Evolutionary conservation across 768 basidiomycete species (phyloP), one percentile per base, ranked within the genome.

Genomic region (Kwoniella pini): DNA sequence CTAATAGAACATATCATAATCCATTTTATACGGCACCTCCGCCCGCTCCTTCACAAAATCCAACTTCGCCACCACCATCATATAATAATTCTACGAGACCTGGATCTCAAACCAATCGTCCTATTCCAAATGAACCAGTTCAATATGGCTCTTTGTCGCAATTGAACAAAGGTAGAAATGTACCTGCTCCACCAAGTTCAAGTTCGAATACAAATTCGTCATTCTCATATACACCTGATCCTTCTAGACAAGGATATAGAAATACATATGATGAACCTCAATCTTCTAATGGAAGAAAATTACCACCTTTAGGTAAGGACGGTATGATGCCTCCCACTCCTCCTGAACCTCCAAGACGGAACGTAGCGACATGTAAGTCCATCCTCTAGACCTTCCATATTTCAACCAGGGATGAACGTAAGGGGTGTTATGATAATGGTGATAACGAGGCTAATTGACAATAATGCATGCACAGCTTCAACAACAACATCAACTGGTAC

Each of bases 191-290:
- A 15, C 49, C 49, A 36, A n/a, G n/a, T 15, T 21, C 39, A 53
- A 28, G 49, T 22, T 24, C 38, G 13, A 36, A 36, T 36, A 57
- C 57, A 33, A 15, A 40, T 0, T 60, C 54, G 22, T 21, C 30
- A 39, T 64, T 64, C 57, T n/a, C 26, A 1, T 64, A 64, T 52
- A 50, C 53, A 22, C 63, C 63, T 42, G 46, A 60, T 22, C 52
- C 57, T 21, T 46, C 54, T 19, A 22, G 63, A 36, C 53, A 55
- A 28, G 63, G 63, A 9, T 60, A 64, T 39, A 40, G 57, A 27
- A n/a, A n/a, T n/a, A 19, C 55, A 21, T 27, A 56, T 2, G 40
- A 42, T 38, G 43, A 49, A 26, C 44, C 24, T 50, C 48, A n/a
- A 2, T 30, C 27, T 13, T 9, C 27, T 9, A 36, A 31, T 15